Conservation (phyloP, 75 land plant species). For the Larix kaempferi region DNA sequence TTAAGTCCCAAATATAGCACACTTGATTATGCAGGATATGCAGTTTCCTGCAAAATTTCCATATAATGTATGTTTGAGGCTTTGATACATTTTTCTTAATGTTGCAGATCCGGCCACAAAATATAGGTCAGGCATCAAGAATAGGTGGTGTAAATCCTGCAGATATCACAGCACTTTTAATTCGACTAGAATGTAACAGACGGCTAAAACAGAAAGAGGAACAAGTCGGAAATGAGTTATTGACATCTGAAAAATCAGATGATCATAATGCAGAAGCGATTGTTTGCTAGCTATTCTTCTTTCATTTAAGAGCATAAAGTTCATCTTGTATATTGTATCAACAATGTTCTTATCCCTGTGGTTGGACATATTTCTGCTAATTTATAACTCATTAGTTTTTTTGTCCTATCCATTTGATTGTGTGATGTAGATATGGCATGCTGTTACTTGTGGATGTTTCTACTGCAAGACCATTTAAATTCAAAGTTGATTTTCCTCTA, state of each 20-base stretch:
- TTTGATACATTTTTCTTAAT: not conserved
- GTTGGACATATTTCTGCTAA: not conserved
- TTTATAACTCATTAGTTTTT: not conserved
- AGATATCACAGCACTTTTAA: conserved; percentile 83
- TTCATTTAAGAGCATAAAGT: not conserved
- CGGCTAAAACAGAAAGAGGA: conserved; percentile 27
- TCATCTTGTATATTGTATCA: conserved; percentile 5
- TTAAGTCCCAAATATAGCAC: not conserved
- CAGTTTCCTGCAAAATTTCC: not conserved
- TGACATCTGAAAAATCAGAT: not conserved
- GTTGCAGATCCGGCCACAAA: conserved; percentile 78
- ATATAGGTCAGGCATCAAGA: conserved; percentile 92
- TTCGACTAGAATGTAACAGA: conserved; percentile 58
- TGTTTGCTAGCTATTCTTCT: not conserved
- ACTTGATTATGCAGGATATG: no score
- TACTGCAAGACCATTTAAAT: no score
- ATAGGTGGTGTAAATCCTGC: conserved; percentile 95
- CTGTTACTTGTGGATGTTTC: not conserved
- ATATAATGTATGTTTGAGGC: not conserved
- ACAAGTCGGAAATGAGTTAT: not conserved
- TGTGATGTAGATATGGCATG: not conserved
- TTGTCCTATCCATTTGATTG: not conserved
- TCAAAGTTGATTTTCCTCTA: no score
- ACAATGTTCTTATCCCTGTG: not conserved
- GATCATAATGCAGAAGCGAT: not conserved